Base-by-base conservation (phyloP, 2,329 filamentous ascomycete species). In the Cryoendolithus antarcticus region DNA sequence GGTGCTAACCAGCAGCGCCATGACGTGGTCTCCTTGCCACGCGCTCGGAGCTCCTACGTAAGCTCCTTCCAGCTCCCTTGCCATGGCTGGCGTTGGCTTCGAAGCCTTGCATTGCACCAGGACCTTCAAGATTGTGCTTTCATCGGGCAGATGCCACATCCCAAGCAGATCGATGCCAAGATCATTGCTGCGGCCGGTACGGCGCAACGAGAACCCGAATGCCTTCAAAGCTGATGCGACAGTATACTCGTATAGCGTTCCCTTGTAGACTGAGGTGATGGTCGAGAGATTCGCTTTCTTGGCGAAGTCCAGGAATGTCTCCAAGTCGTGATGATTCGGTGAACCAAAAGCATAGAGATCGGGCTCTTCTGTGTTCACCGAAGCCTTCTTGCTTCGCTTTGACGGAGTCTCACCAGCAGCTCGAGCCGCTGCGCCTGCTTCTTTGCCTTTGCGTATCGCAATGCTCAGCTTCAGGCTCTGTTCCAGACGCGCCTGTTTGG, bases 11-110 rank as follows among this genome's bases (percentile, higher is more conserved):
- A 95, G 61, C 10, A 94, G 53, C 0, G 77, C 88, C 28, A 93
- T 57, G 4, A 82, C 76, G 9, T 72, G 69, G 1, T 66, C 57
- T 0, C 72, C 74, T 38, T 75, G 68, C 82, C 83, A 93, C 0
- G 79, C 80, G 0, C 71, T 63, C 1, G 86, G 86, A 5, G 83
- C 82, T 9, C 77, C 78, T 1, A 70, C 69, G 53, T 91, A 82
- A 0, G 85, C 75, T 3, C 89, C 89, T 54, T 86, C 82, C 2
- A 89, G 69, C 62, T 89, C 83, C n/a, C 83, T 73, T 6, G 85
- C 62, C 34, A 75, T 64, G 27, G 69, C 62, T 1, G 83, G 82
- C 3, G 49, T 51, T 0, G 74, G 67, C 9, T 67, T 58, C 34
- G 66, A 62, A 11, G 64, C 56, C 58, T 89, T 91, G 67, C 84